Evolutionary conservation across 1,284 basidiomycete genomes (phyloP).

Genomic region (Moniliophthora roreri): DNA sequence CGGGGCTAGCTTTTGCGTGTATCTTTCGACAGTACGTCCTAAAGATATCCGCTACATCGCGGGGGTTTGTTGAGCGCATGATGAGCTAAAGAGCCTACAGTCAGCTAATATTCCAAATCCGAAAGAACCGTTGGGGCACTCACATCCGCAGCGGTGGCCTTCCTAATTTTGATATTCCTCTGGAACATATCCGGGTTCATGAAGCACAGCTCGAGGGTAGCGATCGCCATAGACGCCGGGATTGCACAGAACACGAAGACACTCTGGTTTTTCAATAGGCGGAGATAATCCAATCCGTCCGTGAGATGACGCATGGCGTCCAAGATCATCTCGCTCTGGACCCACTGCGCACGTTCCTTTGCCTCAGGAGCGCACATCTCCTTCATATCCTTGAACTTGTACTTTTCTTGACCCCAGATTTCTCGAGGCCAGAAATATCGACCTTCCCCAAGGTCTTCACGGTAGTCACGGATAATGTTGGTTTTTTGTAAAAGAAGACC

Average conservation of each 20-base stretch:
- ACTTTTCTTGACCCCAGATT: constrained; percentile 73
- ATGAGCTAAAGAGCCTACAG: constrained; percentile 62
- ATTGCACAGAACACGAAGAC: constrained; percentile 98
- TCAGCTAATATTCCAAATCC: too few species aligned
- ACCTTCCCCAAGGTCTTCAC: constrained; percentile 86
- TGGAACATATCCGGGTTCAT: constrained; percentile 92
- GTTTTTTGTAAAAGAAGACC: constrained; percentile 97
- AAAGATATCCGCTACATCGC: constrained; percentile 92
- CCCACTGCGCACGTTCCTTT: constrained; percentile 63
- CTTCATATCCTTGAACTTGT: constrained; percentile 70
- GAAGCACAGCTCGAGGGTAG: constrained; percentile 89
- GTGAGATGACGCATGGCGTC: constrained; percentile 87
- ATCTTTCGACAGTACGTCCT: constrained; percentile 81
- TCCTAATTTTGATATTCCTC: constrained; percentile 94
- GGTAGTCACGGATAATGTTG: constrained; percentile 95
- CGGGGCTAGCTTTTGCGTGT: constrained; percentile 75
- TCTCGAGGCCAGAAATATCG: constrained; percentile 96
- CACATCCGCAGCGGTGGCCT: constrained; percentile 84
- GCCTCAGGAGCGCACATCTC: constrained; percentile 47
- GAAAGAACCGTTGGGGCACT: constrained; percentile 22
- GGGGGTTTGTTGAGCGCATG: constrained; percentile 86
- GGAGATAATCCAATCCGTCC: constrained; percentile 89
- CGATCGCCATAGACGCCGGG: constrained; percentile 95
- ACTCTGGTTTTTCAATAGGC: constrained; percentile 85
- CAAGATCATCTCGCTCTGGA: constrained; percentile 85